Evolutionary conservation across 768 basidiomycete species (phyloP).

Genomic region (Porphyrellus cyaneotinctus): DNA sequence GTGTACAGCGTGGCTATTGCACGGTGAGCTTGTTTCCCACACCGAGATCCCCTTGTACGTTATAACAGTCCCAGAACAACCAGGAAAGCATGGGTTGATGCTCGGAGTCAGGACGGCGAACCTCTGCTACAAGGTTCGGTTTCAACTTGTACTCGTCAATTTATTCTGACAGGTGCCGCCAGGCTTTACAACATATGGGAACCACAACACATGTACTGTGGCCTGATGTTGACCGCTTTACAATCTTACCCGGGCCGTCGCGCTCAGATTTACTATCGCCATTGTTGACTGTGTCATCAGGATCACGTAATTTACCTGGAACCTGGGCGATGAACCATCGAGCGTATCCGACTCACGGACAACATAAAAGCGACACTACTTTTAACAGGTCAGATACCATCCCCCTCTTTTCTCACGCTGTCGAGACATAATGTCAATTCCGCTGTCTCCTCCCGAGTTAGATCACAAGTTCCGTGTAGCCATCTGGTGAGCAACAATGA

Average conservation of each 20-base stretch:
- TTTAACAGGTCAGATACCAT: not conserved
- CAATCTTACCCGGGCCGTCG: not conserved
- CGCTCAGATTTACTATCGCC: not conserved
- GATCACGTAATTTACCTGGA: not conserved
- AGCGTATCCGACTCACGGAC: not conserved
- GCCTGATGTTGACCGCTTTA: no score
- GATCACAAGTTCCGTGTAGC: constrained; percentile 17
- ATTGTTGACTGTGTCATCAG: no score
- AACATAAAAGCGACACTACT: not conserved
- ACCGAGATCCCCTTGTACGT: not conserved
- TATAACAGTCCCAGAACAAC: not conserved
- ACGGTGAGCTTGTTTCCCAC: not conserved
- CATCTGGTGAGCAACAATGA: constrained; percentile 15
- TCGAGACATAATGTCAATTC: not conserved
- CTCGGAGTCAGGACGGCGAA: not conserved
- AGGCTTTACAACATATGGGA: not conserved
- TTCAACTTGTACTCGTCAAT: not conserved
- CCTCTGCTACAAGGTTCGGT: not conserved
- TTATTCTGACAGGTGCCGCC: not conserved
- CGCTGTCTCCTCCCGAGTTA: not conserved
- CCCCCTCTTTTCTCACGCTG: not conserved
- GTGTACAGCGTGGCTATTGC: no score
- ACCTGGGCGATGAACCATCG: not conserved
- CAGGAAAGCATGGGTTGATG: not conserved
- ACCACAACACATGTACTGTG: no score